Conservation (phyloP, 768 basidiomycete genomes). For the Russula olivacea region DNA sequence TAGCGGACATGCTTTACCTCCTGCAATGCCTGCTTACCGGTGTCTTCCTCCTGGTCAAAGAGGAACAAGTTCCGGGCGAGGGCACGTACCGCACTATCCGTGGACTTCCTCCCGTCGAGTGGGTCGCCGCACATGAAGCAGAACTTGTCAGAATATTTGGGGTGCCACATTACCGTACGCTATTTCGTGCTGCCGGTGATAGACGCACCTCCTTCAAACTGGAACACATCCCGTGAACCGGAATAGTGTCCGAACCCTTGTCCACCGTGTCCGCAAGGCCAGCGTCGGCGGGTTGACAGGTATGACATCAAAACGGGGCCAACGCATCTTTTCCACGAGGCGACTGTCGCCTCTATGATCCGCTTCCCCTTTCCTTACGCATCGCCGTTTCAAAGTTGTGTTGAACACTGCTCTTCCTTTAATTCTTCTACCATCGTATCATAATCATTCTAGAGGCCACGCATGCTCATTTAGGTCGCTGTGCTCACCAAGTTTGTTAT, state of each 20-base stretch:
- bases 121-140: constrained; percentile 65
- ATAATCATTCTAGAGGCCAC: constrained; percentile 10
- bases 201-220: constrained; percentile 68
- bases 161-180: constrained; percentile 59
- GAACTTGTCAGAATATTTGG: constrained; percentile 70
- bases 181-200: constrained; percentile 69
- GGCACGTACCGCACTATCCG: constrained; percentile 70
- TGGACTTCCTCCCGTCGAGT: constrained; percentile 69
- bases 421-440: constrained; percentile 12
- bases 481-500: constrained; percentile 23
- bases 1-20: constrained; percentile 37
- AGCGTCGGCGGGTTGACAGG: constrained; percentile 16
- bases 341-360: constrained; percentile 18
- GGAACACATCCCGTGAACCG: constrained; percentile 42
- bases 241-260: constrained; percentile 19
- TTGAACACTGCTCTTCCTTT: constrained; percentile 12
- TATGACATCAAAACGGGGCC: constrained; percentile 27
- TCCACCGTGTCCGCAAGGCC: constrained; percentile 24
- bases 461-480: constrained; percentile 20
- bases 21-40: constrained; percentile 40
- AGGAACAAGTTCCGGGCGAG: constrained; percentile 61
- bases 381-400: constrained; percentile 7
- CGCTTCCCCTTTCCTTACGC: constrained; percentile 8
- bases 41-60: constrained; percentile 52
- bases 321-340: constrained; percentile 26